These are phyloP conservation scores for Tieghemiomyces parasiticus DNA, from an alignment of 192 early-diverging fungal species.

Conservation along the genomic window DNA sequence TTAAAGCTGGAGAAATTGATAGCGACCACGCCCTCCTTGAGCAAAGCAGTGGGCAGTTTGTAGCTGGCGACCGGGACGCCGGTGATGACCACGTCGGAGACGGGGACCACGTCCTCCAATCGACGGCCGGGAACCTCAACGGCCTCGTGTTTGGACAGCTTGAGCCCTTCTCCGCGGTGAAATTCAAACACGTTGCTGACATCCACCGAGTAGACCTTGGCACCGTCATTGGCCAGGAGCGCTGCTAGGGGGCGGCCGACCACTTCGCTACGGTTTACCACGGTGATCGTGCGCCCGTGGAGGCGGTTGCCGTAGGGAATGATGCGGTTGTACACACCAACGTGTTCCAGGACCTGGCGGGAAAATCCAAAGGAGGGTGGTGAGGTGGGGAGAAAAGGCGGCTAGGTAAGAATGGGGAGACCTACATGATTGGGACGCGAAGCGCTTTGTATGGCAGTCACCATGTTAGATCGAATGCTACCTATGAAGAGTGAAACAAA, in stretches of 20 bases:
- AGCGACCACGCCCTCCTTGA: conserved; percentile 94
- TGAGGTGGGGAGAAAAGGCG: too few relatives aligned
- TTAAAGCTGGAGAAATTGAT: conserved; percentile 95
- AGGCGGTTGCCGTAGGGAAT: conserved; percentile 89
- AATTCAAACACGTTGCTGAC: conserved; percentile 73
- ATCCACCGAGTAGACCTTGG: conserved; percentile 92
- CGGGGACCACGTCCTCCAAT: conserved; percentile 63
- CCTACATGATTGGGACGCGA: too few relatives aligned
- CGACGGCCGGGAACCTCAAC: conserved; percentile 48
- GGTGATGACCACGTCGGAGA: conserved; percentile 95
- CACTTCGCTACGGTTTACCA: conserved; percentile 93
- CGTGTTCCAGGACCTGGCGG: conserved; percentile 70
- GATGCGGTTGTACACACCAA: conserved; percentile 82
- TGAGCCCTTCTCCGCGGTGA: conserved; percentile 46
- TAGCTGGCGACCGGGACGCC: conserved; percentile 83
- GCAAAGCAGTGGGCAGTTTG: conserved; percentile 67
- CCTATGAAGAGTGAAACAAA: too few relatives aligned
- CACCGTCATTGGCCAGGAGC: conserved; percentile 95
- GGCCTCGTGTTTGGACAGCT: conserved; percentile 49
- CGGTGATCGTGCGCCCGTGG: conserved; percentile 79
- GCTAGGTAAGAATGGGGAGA: too few relatives aligned
- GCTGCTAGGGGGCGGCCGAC: conserved; percentile 96
- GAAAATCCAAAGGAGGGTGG: not conserved
- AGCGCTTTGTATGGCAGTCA: too few relatives aligned
- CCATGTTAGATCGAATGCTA: too few relatives aligned